These are phyloP conservation scores for Asclepias syriaca DNA, from an alignment of 257 asterid species.

Conservation along the genomic window DNA sequence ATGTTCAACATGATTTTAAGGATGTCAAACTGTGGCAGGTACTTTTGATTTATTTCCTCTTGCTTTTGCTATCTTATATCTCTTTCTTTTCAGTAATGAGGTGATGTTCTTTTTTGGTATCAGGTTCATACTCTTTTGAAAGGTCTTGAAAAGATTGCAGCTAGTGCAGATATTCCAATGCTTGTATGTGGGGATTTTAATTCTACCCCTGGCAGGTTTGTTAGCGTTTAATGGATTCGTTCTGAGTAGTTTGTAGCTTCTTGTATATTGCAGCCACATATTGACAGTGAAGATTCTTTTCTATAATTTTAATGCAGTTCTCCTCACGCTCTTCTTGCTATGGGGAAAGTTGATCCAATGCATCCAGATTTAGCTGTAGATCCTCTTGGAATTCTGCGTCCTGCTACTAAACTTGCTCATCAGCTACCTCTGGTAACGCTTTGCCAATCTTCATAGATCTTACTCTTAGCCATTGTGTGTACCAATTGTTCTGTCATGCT, in stretches of 20 bases:
- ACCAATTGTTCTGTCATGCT: conserved; percentile 10
- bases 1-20: conserved; percentile 77
- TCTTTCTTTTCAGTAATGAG: conserved; percentile 12
- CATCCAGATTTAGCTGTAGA: conserved; percentile 79
- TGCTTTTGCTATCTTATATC: conserved; percentile 15
- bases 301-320: conserved; percentile 50
- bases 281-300: neutral
- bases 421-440: conserved; percentile 81
- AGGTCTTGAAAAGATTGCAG: conserved; percentile 95
- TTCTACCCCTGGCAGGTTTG: conserved; percentile 90
- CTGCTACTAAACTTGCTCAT: conserved; percentile 60
- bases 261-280: neutral
- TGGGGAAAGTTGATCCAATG: conserved; percentile 92
- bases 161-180: conserved; percentile 94
- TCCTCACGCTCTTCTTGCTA: conserved; percentile 92
- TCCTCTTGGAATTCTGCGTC: conserved; percentile 86
- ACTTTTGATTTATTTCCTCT: conserved; percentile 7
- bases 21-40: conserved; percentile 99
- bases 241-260: neutral
- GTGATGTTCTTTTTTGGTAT: conserved; percentile 10
- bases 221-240: conserved; percentile 8
- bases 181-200: conserved; percentile 95
- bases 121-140: conserved; percentile 90
- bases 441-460: neutral
- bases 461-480: neutral